A percentile compares a stretch with the other conserved stretches of the same genome.
These are phyloP conservation scores for Ampelomyces quisqualis DNA, from an alignment of 2,329 filamentous ascomycete genomes.

Conservation along the genomic window DNA sequence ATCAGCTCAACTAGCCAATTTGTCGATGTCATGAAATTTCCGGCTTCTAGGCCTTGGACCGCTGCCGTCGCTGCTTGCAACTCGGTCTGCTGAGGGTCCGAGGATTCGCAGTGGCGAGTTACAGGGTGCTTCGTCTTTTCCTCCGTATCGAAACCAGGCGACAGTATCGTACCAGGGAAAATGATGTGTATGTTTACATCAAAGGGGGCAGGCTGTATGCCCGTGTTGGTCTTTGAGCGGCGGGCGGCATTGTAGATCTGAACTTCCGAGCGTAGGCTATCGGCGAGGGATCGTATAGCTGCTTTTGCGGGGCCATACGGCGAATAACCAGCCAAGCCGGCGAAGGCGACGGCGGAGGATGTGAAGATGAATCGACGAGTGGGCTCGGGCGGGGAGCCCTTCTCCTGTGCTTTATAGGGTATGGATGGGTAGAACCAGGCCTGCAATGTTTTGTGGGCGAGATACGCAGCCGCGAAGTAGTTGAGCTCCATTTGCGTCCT, in stretches of 20 bases:
- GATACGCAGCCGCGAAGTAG: conserved; percentile 83
- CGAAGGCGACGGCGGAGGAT: conserved; percentile 72
- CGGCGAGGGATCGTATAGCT: conserved; percentile 78
- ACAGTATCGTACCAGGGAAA: conserved; percentile 79
- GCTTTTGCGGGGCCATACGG: conserved; percentile 84
- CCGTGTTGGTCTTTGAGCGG: conserved; percentile 26
- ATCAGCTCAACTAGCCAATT: conserved; percentile 71
- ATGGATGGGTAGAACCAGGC: conserved; percentile 64
- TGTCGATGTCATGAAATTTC: conserved; percentile 77
- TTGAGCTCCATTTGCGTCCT: conserved; percentile 87
- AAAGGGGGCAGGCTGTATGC: conserved; percentile 53
- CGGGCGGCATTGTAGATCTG: conserved; percentile 75
- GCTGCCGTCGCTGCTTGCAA: conserved; percentile 72
- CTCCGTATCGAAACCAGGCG: conserved; percentile 73
- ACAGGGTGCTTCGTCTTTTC: conserved; percentile 76
- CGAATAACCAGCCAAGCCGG: conserved; percentile 76
- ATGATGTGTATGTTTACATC: conserved; percentile 79
- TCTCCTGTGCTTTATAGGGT: conserved; percentile 40
- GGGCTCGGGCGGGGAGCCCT: conserved; percentile 21
- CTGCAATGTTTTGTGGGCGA: conserved; percentile 75
- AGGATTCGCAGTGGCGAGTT: conserved; percentile 75
- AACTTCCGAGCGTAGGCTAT: conserved; percentile 80
- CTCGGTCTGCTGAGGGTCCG: conserved; percentile 77
- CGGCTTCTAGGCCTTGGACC: conserved; percentile 74
- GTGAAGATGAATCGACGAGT: conserved; percentile 86